phyloP scores from a whole-genome alignment of 352 stramenopile genomes.

The Phytophthora melonis region DNA sequence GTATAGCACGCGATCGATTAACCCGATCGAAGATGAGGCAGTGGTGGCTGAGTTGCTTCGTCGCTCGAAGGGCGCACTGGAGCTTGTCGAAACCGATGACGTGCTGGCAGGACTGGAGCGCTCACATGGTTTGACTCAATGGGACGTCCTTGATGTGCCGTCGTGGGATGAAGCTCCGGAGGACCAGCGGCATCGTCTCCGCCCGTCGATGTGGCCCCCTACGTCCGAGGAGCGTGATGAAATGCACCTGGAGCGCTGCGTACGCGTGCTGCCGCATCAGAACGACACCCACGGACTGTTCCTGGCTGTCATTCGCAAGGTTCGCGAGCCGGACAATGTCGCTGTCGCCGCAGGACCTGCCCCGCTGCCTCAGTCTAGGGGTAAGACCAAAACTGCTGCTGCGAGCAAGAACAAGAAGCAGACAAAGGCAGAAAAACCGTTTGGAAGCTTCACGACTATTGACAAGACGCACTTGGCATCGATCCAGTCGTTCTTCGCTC shows the following conservation, averaged over 20 bases:
- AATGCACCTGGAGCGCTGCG: slow-evolving; percentile 92
- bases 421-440: slow-evolving; percentile 65
- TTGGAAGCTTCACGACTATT: slow-evolving; percentile 66
- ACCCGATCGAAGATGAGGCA: slow-evolving; percentile 88
- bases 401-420: slow-evolving; percentile 59
- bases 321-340: slow-evolving; percentile 31
- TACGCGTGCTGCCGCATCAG: slow-evolving; percentile 96
- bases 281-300: slow-evolving; percentile 99
- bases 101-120: slow-evolving; percentile 52
- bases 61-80: slow-evolving; percentile 56
- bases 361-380: slow-evolving; percentile 30
- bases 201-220: slow-evolving; percentile 89
- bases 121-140: slow-evolving; percentile 50
- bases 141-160: slow-evolving; percentile 69
- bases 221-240: slow-evolving; percentile 50
- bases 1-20: slow-evolving; percentile 85
- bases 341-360: slow-evolving; percentile 48
- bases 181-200: slow-evolving; percentile 61
- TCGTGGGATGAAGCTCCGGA: slow-evolving; percentile 67
- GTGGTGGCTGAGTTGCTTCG: slow-evolving; percentile 82
- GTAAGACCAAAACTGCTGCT: slow-evolving; percentile 27
- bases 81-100: slow-evolving; percentile 66
- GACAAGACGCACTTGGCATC: slow-evolving; percentile 46
- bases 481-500: slow-evolving; percentile 56
- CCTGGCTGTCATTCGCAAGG: slow-evolving; percentile 94